Conservation (phyloP, 164 flowering plant species). For the Aristolochia fimbriata region DNA sequence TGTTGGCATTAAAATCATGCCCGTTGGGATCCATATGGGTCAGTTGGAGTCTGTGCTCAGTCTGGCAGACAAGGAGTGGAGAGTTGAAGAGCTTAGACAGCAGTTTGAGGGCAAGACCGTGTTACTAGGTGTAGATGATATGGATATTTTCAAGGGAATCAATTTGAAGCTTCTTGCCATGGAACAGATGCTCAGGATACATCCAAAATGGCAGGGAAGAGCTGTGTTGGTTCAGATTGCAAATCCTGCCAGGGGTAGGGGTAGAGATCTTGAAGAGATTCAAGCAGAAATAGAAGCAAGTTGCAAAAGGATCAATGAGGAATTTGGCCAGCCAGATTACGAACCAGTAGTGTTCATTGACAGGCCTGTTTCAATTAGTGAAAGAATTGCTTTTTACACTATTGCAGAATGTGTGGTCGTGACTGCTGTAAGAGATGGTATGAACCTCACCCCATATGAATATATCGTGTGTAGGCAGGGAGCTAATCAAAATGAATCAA, state of each 20-base stretch:
- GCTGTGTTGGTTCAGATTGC: conserved; percentile 67
- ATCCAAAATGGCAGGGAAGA: conserved; percentile 65
- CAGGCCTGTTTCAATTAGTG: conserved; percentile 44
- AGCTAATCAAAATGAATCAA: conserved; percentile 20
- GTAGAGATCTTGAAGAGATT: conserved; percentile 54
- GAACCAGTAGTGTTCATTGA: conserved; percentile 59
- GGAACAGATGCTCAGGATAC: conserved; percentile 61
- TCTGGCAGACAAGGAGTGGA: conserved; percentile 54
- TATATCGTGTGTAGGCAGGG: conserved; percentile 65
- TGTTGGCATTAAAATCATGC: conserved; percentile 70
- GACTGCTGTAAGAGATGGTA: conserved; percentile 76
- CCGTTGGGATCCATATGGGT: conserved; percentile 72
- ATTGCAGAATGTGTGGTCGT: conserved; percentile 78
- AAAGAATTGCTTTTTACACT: conserved; percentile 52
- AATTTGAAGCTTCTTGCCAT: conserved; percentile 66
- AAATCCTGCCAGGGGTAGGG: conserved; percentile 69
- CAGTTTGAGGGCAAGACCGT: conserved; percentile 67
- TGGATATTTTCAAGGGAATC: conserved; percentile 78
- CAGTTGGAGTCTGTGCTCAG: conserved; percentile 56
- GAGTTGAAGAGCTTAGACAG: conserved; percentile 50
- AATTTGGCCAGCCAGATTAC: conserved; percentile 45
- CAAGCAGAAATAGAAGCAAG: conserved; percentile 43
- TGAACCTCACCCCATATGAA: conserved; percentile 76
- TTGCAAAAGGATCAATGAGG: conserved; percentile 47
- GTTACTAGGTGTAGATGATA: conserved; percentile 70